These are phyloP conservation scores for Paracorniculantispora psalliotae DNA, from an alignment of 2,329 filamentous ascomycete species.

Conservation along the genomic window DNA sequence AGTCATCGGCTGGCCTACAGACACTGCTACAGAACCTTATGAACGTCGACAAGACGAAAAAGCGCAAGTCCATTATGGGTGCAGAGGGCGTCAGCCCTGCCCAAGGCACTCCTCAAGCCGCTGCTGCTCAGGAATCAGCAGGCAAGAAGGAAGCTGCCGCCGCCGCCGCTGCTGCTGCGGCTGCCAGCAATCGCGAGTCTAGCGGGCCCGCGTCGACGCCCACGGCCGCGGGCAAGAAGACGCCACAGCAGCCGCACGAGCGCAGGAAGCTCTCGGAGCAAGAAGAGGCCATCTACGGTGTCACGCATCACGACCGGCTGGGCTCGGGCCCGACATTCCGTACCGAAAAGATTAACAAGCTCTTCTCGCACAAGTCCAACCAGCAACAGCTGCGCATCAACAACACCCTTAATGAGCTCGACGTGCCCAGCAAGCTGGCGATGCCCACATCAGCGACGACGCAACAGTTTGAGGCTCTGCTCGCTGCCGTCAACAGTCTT, in stretches of 20 bases:
- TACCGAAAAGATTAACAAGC: constrained; percentile 73
- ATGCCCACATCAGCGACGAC: constrained; percentile 73
- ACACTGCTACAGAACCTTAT: constrained; percentile 78
- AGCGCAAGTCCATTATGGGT: constrained; percentile 68
- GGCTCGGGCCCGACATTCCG: constrained; percentile 85
- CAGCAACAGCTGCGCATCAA: constrained; percentile 72
- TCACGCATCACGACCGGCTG: constrained; percentile 79
- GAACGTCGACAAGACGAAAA: constrained; percentile 81
- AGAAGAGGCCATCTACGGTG: constrained; percentile 76
- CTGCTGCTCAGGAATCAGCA: constrained; percentile 27
- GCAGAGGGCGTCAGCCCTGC: constrained; percentile 49
- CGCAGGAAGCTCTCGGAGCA: constrained; percentile 68
- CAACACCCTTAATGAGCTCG: constrained; percentile 65
- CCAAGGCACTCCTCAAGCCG: constrained; percentile 35
- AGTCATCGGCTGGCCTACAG: constrained; percentile 73
- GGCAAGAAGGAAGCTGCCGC: constrained; percentile 50
- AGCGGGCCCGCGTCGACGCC: constrained; percentile 30
- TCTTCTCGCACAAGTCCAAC: constrained; percentile 70
- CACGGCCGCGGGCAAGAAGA: constrained; percentile 46
- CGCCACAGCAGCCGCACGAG: constrained; percentile 42
- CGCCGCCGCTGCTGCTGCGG: constrained; percentile 45
- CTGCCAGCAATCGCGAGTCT: constrained; percentile 28
- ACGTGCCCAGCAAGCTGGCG: constrained; percentile 62
- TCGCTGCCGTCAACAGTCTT: constrained; percentile 61
- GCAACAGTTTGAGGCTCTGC: constrained; percentile 64